Evolutionary conservation across 129 eudicot species (phyloP).

Genomic region (Flaveria robusta): DNA sequence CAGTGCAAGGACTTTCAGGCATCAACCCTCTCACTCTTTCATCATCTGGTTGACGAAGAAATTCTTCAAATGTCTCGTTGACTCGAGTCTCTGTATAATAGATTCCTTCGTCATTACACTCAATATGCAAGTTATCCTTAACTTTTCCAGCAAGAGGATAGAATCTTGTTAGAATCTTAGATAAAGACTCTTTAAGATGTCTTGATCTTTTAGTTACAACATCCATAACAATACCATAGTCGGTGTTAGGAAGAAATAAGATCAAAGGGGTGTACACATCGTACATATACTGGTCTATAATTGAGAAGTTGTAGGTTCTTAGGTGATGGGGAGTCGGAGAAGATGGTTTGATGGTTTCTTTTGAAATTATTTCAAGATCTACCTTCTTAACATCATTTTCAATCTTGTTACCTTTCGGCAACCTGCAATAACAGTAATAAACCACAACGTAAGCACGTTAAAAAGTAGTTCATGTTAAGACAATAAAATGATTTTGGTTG

Average conservation of each 20-base stretch:
- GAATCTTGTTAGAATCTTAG: constrained; percentile 21
- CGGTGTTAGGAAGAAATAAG: constrained; percentile 26
- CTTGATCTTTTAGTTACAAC: constrained; percentile 18
- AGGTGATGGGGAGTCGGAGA: constrained; percentile 36
- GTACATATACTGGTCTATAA: constrained; percentile 29
- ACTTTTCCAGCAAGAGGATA: constrained; percentile 34
- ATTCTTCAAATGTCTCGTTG: constrained; percentile 18
- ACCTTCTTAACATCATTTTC: neutral
- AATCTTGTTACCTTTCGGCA: neutral
- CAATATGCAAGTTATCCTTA: constrained; percentile 19
- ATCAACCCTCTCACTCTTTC: constrained; percentile 11
- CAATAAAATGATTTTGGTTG: neutral
- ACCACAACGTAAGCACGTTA: neutral
- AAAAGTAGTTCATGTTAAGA: neutral
- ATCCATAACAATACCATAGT: neutral
- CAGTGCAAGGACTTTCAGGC: constrained; percentile 9
- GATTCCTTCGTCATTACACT: constrained; percentile 33
- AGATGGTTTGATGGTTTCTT: constrained; percentile 33
- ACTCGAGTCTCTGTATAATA: constrained; percentile 24
- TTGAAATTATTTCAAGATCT: constrained; percentile 33
- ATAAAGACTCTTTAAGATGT: constrained; percentile 20
- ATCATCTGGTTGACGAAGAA: constrained; percentile 22
- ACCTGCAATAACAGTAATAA: constrained; percentile 6
- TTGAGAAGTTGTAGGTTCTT: constrained; percentile 33
- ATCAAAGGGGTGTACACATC: constrained; percentile 23